phyloP scores from a whole-genome alignment of 2,329 filamentous ascomycete genomes.

The Colletotrichum sp. region DNA sequence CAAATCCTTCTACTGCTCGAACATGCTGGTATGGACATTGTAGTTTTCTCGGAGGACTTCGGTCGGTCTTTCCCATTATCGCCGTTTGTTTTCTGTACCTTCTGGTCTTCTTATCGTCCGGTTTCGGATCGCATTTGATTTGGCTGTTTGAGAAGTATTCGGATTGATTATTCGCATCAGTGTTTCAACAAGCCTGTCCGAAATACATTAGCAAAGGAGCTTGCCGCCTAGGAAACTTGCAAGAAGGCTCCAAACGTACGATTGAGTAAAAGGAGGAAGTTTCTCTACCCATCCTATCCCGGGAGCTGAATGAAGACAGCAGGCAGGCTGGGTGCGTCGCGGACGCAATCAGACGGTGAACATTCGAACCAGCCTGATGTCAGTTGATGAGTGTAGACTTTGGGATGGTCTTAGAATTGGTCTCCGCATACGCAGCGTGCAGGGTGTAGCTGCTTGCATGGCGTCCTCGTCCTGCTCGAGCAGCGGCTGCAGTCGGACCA shows the following conservation, averaged over 20 bases:
- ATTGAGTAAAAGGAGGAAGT: not conserved
- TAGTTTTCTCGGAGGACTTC: too few species aligned
- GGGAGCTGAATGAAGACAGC: not conserved
- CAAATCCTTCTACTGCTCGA: not conserved
- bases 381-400: not conserved
- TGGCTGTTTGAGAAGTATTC: not conserved
- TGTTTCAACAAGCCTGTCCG: not conserved
- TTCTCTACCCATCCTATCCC: not conserved
- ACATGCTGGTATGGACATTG: not conserved
- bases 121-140: not conserved
- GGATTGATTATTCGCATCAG: not conserved
- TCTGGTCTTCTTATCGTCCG: not conserved
- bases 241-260: not conserved
- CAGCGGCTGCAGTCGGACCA: not conserved
- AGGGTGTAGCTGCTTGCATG: not conserved
- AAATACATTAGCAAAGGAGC: not conserved
- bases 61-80: not conserved
- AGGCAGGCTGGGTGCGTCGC: not conserved
- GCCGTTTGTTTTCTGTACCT: not conserved
- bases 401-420: not conserved
- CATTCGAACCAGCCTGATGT: not conserved
- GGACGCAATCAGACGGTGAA: not conserved
- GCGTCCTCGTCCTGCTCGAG: not conserved
- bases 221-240: not conserved
- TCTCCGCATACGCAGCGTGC: not conserved